A percentile compares a stretch with the other conserved stretches of the same genome.
These are phyloP conservation scores for Psilocybe azurescens DNA, from an alignment of 768 basidiomycete species.

Conservation along the genomic window DNA sequence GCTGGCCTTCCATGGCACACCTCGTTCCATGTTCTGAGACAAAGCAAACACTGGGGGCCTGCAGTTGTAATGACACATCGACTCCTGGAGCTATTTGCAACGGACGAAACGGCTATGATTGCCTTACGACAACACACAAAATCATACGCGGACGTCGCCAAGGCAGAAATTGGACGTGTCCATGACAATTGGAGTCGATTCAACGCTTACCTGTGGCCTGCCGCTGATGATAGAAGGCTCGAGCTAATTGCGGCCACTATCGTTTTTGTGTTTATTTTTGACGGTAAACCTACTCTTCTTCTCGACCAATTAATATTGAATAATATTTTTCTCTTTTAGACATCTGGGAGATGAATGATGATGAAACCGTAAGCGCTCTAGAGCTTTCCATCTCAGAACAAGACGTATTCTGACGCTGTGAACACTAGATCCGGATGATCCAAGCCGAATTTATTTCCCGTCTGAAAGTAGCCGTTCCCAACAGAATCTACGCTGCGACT, in stretches of 20 bases:
- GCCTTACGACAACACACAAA: no score
- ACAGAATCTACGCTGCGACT: neutral
- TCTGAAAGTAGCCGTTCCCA: neutral
- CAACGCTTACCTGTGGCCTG: no score
- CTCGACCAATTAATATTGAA: neutral
- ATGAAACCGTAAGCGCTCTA: neutral
- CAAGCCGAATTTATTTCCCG: neutral
- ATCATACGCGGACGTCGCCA: no score
- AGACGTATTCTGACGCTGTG: no score
- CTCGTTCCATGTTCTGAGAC: neutral
- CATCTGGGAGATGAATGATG: slow-evolving; percentile 1
- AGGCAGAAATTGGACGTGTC: no score
- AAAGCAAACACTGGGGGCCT: neutral
- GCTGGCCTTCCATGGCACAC: slow-evolving; percentile 1
- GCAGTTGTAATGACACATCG: no score
- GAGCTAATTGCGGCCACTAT: no score
- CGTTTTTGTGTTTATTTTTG: neutral
- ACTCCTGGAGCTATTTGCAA: no score
- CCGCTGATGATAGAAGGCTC: no score
- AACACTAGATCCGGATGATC: neutral
- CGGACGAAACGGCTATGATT: no score
- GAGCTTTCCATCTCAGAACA: no score
- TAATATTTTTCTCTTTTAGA: neutral
- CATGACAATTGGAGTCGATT: no score
- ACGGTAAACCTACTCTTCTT: neutral